Base-by-base conservation (phyloP, 73 alveolate species). In the Uronychia binucleata region DNA sequence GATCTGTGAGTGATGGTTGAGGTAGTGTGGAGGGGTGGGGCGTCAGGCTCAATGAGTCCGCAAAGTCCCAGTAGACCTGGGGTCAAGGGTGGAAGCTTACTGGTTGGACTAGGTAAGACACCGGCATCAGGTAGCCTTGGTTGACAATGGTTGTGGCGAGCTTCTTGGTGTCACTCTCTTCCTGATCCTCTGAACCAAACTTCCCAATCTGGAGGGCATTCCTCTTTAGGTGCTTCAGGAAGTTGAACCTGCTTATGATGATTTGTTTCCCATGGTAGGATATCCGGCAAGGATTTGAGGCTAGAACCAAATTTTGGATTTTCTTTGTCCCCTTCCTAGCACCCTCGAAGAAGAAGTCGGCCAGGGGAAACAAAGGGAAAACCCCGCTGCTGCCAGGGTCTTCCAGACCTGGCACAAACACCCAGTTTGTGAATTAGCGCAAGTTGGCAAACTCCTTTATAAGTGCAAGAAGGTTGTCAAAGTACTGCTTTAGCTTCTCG, bases 201-300 rank as follows among this genome's bases (percentile, higher is more conserved):
- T 59, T 30, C n/a, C 87, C 91, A 34, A 83, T 33, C 59, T 82
- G 34, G 14, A 89, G 1, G 33, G 75, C 30, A 76, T 89, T 89
- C 34, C 86, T 85, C 78, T 89, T 89, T 31, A 89, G 33, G 28
- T 89, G 75, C 85, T 84, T 83, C 28, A 78, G 74, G 83, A 75
- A 89, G 78, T 83, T 84, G 35, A 80, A 89, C 77, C 89, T 83
- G 28, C 83, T 32, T 57, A 90, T 82, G 34, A 90, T 92, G 0
- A 90, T 85, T 58, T 90, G 89, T 80, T 90, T 90, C 57, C 95
- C 95, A 82, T 85, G 78, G 85, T 74, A 90, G 57, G 86, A 74
- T 0, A 90, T 85, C 59, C 95, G 30, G 81, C 90, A 57, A 32
- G 95, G 95, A 58, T 90, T 90, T 26, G 87, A 32, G 13, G 83